Base-by-base conservation (phyloP, 202 grass and related monocot species). In the Sporobolus alterniflorus region DNA sequence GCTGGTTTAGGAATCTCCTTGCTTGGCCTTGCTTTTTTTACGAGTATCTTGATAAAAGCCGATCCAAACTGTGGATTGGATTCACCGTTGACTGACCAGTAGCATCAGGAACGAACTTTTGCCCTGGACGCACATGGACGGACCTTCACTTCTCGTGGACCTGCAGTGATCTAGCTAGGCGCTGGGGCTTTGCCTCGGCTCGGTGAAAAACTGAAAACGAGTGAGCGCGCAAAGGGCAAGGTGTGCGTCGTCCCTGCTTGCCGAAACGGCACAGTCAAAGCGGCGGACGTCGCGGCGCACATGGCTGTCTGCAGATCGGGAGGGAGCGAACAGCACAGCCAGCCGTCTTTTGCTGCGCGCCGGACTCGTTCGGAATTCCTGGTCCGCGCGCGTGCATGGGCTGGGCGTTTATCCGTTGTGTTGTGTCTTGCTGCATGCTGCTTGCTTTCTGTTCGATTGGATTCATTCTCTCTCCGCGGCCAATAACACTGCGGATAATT, bases 401-500 rank as follows among this genome's bases (percentile, higher is more conserved):
- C 54, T 56, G 52, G 20, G 18, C 52, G n/a, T 24, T 54, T 21
- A n/a, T 54, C 50, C 18, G 16, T 24, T 55, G 8, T 55, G 51
- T 55, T 2, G 54, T 44, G 55, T 29, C 56, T 6, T 5, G 11
- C 11, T 4, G 11, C n/a, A n/a, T n/a, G n/a, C 57, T 31, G 57
- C 57, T 62, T 59, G 55, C 24, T 59, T 59, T 20, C 25, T 1
- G 11, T 46, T 12, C 3, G 12, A 11, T 30, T 30, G 16, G 15
- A 3, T 63, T 63, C n/a, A 9, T 16, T 29, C 21, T 30, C 57
- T n/a, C 10, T 47, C 12, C 16, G 12, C n/a, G 12, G 11, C 39
- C 62, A 75, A 69, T 65, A 61, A 69, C 73, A 28, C 42, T 44
- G 47, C 67, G 30, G 61, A 46, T 39, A 54, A 34, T 83, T 73